These are phyloP conservation scores for Dactylella cylindrospora DNA, from an alignment of 2,329 filamentous ascomycete species.

Conservation along the genomic window DNA sequence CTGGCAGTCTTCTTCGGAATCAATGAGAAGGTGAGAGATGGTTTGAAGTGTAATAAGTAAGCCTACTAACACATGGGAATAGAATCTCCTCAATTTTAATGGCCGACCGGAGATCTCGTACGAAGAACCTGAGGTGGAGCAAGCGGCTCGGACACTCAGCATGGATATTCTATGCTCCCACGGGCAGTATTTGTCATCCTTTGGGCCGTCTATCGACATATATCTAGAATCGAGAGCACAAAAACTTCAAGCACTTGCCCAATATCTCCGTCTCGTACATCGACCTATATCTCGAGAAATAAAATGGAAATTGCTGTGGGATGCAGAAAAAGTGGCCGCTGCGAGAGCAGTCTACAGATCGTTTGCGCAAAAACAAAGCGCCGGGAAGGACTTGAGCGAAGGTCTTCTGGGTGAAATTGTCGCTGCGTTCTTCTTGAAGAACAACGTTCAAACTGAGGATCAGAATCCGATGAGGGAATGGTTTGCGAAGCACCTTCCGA, in stretches of 20 bases:
- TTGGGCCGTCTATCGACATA: slow-evolving; percentile 74
- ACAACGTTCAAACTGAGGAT: slow-evolving; percentile 4
- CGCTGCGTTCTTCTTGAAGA: slow-evolving; percentile 33
- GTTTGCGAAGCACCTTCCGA: slow-evolving; percentile 43
- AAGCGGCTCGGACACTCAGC: slow-evolving; percentile 77
- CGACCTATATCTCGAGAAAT: slow-evolving; percentile 66
- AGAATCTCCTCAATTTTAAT: slow-evolving; percentile 82
- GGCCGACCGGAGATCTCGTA: slow-evolving; percentile 68
- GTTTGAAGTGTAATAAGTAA: background rate
- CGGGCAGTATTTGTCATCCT: slow-evolving; percentile 70
- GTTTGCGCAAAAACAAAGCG: slow-evolving; percentile 43
- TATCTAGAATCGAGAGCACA: slow-evolving; percentile 73
- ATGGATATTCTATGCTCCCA: slow-evolving; percentile 76
- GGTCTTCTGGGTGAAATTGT: slow-evolving; percentile 45
- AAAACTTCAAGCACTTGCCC: slow-evolving; percentile 73
- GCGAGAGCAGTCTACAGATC: slow-evolving; percentile 72
- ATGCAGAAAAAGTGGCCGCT: slow-evolving; percentile 85
- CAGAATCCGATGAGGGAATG: slow-evolving; percentile 37
- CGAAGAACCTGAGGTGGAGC: slow-evolving; percentile 67
- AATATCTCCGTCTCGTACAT: slow-evolving; percentile 68
- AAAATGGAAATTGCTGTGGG: slow-evolving; percentile 79
- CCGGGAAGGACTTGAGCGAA: slow-evolving; percentile 44
- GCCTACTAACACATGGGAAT: background rate
- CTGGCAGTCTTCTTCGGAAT: slow-evolving; percentile 92
- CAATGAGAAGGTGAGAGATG: slow-evolving; percentile 59